Base-by-base conservation (phyloP, 2,329 filamentous ascomycete species). In the Diaporthe vexans region DNA sequence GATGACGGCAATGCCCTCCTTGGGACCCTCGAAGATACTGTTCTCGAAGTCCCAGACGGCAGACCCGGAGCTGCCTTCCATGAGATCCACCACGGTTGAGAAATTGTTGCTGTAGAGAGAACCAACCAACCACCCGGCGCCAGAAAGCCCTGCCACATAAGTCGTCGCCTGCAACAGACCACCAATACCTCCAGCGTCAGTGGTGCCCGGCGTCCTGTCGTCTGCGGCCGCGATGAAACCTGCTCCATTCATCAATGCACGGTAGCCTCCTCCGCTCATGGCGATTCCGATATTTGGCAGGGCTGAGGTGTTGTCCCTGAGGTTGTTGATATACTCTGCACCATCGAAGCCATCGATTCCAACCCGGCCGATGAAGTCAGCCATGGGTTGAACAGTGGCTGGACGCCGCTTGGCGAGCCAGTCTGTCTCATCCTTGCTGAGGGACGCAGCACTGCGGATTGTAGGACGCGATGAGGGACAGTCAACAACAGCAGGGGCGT, bases 81-180 rank as follows among this genome's bases (percentile, higher is more conserved):
- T 83, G 67, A 94, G 87, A 75, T 83, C 82, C 61, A 89, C 83
- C 4, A 95, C 88, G 0, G 92, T 91, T 13, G 91, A 93, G 81
- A 95, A 97, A 85, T 97, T 97, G 87, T 98, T 98, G 78, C 91
- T 86, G 80, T 91, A 95, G 13, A 97, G 85, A 72, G 93, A 94
- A n/a, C 94, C 94, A 6, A 97, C 89, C 24, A 97, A 86, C 95
- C 95, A 97, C 69, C 92, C 91, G 71, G 95, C 95, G 40, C 95
- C 95, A 10, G 94, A 96, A 4, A 97, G 86, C 11, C 94, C 95
- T 3, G 94, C 88, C 17, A 97, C 82, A 80, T 97, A 98, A 0
- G 94, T 97, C 0, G 94, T 84, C 4, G 93, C 89, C 85, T 98
- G 95, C 76, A 98, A 85, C 76, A 97, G 84, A 5, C 95, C 95